Evolutionary conservation across 768 basidiomycete species (phyloP), one percentile per base, ranked within the genome.

Genomic region (Coprinopsis sp.): DNA sequence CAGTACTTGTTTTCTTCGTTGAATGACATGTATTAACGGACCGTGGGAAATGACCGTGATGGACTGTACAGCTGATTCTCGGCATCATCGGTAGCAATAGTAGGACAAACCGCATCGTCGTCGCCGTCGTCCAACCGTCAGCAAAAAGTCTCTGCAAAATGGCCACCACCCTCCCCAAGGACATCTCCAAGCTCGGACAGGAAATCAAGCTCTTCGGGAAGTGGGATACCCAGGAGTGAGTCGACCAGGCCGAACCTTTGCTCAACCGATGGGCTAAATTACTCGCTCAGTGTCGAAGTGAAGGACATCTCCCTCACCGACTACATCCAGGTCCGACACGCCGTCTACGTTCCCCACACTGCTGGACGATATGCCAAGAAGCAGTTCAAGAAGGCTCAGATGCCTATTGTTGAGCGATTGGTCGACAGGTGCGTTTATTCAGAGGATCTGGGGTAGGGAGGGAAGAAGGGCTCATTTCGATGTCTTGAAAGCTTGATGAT

Each of bases 381-480:
- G 78, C 94, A 97, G 72, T 99, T 98, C 85, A 97, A 94, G 81
- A 99, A 99, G 84, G 93, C 92, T 4, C 91, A 96, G 70, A 99
- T 99, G 96, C 96, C 96, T 64, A 95, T 99, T 66, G 96, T 98
- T 60, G 96, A 99, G 74, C 91, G 96, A 66, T 78, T 99, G 64
- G 96, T 98, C 57, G 94, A 97, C 79, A 86, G 85, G 93, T 91
- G 62, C 58, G 82, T 65, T 34, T 22, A 21, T n/a, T 12, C 34
- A 24, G 10, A 31, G 28, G 18, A 46, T 37, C 36, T 33, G 18
- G 27, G 34, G 39, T n/a, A n/a, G n/a, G n/a, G n/a, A n/a, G n/a
- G n/a, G n/a, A 13, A n/a, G 16, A 36, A 34, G 38, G 24, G 36
- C 48, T 24, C 44, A 34, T n/a, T n/a, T n/a, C n/a, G 22, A 27